phyloP scores from a whole-genome alignment of 495 filamentous ascomycete species.

The Terfezia claveryi region DNA sequence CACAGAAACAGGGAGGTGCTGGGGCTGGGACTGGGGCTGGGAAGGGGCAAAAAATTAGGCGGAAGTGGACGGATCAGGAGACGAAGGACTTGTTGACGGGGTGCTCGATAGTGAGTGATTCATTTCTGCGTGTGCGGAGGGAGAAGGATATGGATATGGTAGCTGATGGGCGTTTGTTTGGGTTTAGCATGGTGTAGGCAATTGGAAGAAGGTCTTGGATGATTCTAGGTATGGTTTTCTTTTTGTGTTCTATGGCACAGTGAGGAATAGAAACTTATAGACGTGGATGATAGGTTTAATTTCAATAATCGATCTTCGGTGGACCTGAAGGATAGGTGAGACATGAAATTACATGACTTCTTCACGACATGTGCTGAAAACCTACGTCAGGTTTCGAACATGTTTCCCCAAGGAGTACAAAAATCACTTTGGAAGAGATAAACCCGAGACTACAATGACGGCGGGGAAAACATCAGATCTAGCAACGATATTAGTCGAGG shows the following conservation, averaged over 20 bases:
- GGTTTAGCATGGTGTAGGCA: constrained; percentile 36
- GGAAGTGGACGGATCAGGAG: constrained; percentile 46
- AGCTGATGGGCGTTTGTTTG: constrained; percentile 5
- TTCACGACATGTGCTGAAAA: not conserved
- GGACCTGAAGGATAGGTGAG: constrained; percentile 44
- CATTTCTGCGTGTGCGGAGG: not conserved
- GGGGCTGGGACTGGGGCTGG: constrained; percentile 1
- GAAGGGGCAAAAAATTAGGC: constrained; percentile 13
- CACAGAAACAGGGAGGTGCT: not conserved
- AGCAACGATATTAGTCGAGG: constrained; percentile 1
- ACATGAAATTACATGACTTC: not conserved
- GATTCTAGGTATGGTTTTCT: constrained; percentile 21
- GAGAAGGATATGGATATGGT: not conserved
- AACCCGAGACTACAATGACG: not conserved
- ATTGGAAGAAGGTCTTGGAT: constrained; percentile 47
- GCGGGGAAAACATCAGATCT: too few relatives aligned
- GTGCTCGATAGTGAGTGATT: constrained; percentile 30
- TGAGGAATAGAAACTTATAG: too few relatives aligned
- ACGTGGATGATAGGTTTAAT: constrained; percentile 22
- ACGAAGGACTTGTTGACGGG: constrained; percentile 40
- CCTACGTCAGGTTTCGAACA: constrained; percentile 14
- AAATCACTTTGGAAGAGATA: constrained; percentile 10
- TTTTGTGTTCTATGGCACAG: too few relatives aligned
- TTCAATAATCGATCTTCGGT: constrained; percentile 42
- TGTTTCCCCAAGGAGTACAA: constrained; percentile 19